Evolutionary conservation across 208 protist species (phyloP), one percentile per base, ranked within the genome.

Genomic region (Trypanosoma grayi): DNA sequence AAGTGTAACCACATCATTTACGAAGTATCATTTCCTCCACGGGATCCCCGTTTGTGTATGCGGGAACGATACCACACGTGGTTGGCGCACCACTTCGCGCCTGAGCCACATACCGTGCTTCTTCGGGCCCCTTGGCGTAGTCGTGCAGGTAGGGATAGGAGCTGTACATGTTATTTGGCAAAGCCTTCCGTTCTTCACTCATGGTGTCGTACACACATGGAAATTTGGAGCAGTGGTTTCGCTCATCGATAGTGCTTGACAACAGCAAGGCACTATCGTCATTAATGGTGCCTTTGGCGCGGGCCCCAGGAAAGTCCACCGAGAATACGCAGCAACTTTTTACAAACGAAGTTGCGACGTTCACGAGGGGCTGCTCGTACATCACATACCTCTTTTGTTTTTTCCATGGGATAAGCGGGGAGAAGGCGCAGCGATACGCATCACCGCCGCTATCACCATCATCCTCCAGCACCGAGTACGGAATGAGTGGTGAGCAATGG

Each of bases 321-420:
- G 11, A 54, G 1, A 63, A 1, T 2, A 54, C 45, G n/a, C 57
- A 63, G 2, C 31, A 46, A 28, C 57, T 63, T 18, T 11, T 30
- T 11, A 63, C 57, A 33, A 63, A 63, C 0, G 44, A 24, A 1
- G 57, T 54, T 14, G n/a, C 20, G 11, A 63, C 7, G 18, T 14
- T 34, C 20, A 63, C 28, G 33, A 63, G 57, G 9, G 57, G 57
- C 25, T 63, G 57, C 24, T 55, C n/a, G 22, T 63, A 36, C 5
- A 63, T 13, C 9, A 54, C 20, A 24, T 54, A 54, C 1, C 20
- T 4, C 10, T 63, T 63, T 27, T 54, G 57, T 34, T 45, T 52
- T 43, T 34, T 24, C 25, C 2, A n/a, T 43, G 45, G 43, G 20
- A 54, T 30, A 44, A 55, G 18, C 22, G 57, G 46, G 20, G 8